Base-by-base conservation (phyloP, 2,329 filamentous ascomycete species). In the Microsporum canis region DNA sequence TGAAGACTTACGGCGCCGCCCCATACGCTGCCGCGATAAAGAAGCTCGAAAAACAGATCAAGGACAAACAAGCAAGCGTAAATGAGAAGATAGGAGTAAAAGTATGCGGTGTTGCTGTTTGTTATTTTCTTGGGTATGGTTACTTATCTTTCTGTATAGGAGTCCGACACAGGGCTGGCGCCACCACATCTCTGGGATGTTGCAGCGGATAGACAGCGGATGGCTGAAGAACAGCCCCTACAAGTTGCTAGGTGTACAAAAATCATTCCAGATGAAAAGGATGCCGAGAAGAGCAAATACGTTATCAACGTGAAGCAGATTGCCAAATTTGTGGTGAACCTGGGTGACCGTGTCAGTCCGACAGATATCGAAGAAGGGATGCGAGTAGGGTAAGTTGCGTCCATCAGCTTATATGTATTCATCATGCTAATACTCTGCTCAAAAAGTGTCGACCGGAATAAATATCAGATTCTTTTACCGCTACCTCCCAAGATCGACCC, bases 251-350 rank as follows among this genome's bases (percentile, higher is more conserved):
- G 94, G 71, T 99, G 94, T 82, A 99, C 94, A 63, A 99, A 99
- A 82, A 99, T 99, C 75, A 99, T 99, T 68, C 86, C 91, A 64
- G 92, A 97, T 72, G 91, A 96, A 74, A 92, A 94, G 77, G 91
- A 97, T 73, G 82, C 89, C 63, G 89, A 95, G 65, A 99, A 99
- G 84, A 95, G 88, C 84, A 99, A 97, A 85, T 99, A 99, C 80
- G 91, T 99, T 71, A 99, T 99, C 83, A 99, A 99, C 77, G 92
- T 99, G 69, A 99, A 99, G 82, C 94, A 99, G 77, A 99, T 99
- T 71, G 94, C 94, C 71, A 99, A 99, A 79, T 99, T 99, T 71
- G 94, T 99, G 58, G 94, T 99, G 66, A 94, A 96, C 76, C 84
- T 99, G 59, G 94, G 94, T 69, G 94, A 99, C 73, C 88, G 94